These are phyloP conservation scores for Russula sp. DNA, from an alignment of 768 basidiomycete species.

Conservation along the genomic window DNA sequence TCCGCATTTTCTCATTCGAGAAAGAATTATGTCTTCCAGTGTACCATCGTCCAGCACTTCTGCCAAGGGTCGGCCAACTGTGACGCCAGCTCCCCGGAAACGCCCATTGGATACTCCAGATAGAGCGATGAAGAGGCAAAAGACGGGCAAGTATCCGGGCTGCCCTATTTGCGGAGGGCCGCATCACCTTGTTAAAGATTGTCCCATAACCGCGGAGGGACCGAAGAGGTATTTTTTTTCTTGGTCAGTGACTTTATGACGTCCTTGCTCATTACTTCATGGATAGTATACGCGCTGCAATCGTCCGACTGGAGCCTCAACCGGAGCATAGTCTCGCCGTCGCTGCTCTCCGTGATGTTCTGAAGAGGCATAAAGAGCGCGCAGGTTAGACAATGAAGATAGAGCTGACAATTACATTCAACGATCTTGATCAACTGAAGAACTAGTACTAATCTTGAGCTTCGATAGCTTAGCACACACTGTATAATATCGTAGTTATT, in stretches of 20 bases:
- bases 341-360: slow-evolving; percentile 38
- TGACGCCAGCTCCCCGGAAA: slow-evolving; percentile 31
- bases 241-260: neutral
- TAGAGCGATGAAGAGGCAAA: slow-evolving; percentile 38
- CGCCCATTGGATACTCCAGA: slow-evolving; percentile 34
- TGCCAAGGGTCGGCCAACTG: neutral
- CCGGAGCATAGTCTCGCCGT: slow-evolving; percentile 40
- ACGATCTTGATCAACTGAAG: neutral
- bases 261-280: neutral
- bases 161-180: slow-evolving; percentile 52
- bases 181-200: slow-evolving; percentile 52
- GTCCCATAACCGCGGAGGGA: slow-evolving; percentile 54
- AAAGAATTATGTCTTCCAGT: neutral
- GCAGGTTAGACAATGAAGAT: neutral
- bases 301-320: slow-evolving; percentile 45
- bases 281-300: slow-evolving; percentile 44
- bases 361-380: slow-evolving; percentile 34
- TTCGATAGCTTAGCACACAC: neutral
- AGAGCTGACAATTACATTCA: neutral
- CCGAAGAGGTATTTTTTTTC: slow-evolving; percentile 46
- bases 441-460: neutral
- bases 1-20: neutral
- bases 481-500: neutral
- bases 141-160: slow-evolving; percentile 33
- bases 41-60: neutral